phyloP scores from a whole-genome alignment of 2,329 filamentous ascomycete genomes.

The Scorias spongiosa region DNA sequence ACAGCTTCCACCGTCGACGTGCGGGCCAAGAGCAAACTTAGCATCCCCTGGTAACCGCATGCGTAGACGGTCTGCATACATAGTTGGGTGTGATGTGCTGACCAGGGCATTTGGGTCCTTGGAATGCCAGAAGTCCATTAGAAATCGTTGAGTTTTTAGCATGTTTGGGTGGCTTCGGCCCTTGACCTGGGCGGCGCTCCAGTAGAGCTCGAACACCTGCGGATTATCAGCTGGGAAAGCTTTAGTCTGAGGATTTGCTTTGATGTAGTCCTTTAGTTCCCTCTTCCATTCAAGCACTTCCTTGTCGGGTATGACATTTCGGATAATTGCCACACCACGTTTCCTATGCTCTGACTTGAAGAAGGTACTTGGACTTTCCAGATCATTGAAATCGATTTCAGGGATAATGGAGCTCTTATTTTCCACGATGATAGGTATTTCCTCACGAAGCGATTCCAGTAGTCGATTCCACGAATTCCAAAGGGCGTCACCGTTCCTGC shows the following conservation, averaged over 20 bases:
- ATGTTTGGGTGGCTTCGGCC: slow-evolving; percentile 33
- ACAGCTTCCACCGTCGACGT: slow-evolving; percentile 35
- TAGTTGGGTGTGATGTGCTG: slow-evolving; percentile 30
- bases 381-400: slow-evolving; percentile 32
- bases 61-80: slow-evolving; percentile 34
- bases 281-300: slow-evolving; percentile 31
- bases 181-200: slow-evolving; percentile 31
- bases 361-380: slow-evolving; percentile 32
- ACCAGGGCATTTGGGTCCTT: slow-evolving; percentile 27
- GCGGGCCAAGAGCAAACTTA: slow-evolving; percentile 42
- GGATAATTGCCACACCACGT: slow-evolving; percentile 36
- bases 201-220: slow-evolving; percentile 38
- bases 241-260: slow-evolving; percentile 30
- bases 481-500: slow-evolving; percentile 32
- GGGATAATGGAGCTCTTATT: slow-evolving; percentile 29
- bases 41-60: slow-evolving; percentile 40
- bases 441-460: slow-evolving; percentile 26
- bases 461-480: slow-evolving; percentile 32
- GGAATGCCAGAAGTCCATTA: slow-evolving; percentile 35
- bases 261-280: slow-evolving; percentile 29
- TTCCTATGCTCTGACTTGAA: slow-evolving; percentile 45
- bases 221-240: slow-evolving; percentile 34
- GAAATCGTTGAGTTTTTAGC: slow-evolving; percentile 30
- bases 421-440: slow-evolving; percentile 29
- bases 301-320: slow-evolving; percentile 28